Percentiles rank a stretch among this genome's conserved stretches.
Evolutionary conservation across 495 filamentous ascomycete species (phyloP).

Genomic region (Daldinia grandis): DNA sequence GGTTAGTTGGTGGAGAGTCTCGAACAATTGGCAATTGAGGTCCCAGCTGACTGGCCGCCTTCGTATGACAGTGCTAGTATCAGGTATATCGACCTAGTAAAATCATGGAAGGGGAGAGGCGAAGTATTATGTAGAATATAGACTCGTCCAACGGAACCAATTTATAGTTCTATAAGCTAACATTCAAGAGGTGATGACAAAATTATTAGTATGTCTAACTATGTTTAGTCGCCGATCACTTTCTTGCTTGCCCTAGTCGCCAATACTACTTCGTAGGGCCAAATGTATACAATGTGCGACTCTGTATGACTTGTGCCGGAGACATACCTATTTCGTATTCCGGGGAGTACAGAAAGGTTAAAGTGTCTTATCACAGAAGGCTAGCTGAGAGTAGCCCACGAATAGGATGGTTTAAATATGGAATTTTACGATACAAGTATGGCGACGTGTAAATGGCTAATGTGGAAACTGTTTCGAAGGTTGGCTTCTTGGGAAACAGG

Average conservation of each 20-base stretch:
- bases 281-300: not conserved
- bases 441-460: not conserved
- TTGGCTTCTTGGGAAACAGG: not conserved
- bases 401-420: not conserved
- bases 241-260: not conserved
- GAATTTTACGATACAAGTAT: not conserved
- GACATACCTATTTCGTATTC: slow-evolving; percentile 4
- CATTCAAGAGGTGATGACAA: not conserved
- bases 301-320: slow-evolving; percentile 6
- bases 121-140: not conserved
- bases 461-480: not conserved
- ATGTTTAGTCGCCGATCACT: slow-evolving; percentile 12
- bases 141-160: not conserved
- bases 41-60: not conserved
- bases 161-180: not conserved
- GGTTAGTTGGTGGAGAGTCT: too few relatives aligned
- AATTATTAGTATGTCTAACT: not conserved
- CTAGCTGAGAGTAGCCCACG: not conserved
- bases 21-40: not conserved
- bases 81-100: not conserved
- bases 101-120: not conserved
- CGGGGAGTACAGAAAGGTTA: slow-evolving; percentile 16
- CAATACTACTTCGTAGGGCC: not conserved
- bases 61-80: not conserved
- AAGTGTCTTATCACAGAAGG: not conserved